Base-by-base conservation (phyloP, 257 asterid genomes). In the Solanum commersonii region DNA sequence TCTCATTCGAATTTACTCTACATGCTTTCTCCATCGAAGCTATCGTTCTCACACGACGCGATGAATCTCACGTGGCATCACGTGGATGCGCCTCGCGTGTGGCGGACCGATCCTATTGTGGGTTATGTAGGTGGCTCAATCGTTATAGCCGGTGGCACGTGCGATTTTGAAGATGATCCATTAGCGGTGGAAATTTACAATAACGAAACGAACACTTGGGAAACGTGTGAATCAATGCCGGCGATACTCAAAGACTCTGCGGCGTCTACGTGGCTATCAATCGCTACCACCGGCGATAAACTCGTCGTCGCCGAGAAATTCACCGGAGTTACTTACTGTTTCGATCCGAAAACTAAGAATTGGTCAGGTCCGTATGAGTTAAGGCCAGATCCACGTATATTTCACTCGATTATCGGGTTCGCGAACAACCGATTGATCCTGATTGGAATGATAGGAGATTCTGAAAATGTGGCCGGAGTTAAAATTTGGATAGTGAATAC, bases 141-240 rank as follows among this genome's bases (percentile, higher is more conserved):
- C 77, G 85, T 96, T 0, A 84, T 96, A 5, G 98, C 98, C 84
- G 98, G 98, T 27, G 98, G 98, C 59, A 91, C 92, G 9, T 95
- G 96, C 73, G 96, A 96, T 76, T 93, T 92, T 37, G 98, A 90
- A 78, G 94, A 92, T 92, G 98, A 96, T 38, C 96, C 96, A 0
- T 33, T 94, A 22, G 96, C 98, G 1, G 96, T 96, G 7, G 98
- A 96, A 88, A 85, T 94, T 10, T 95, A 94, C 90, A 88, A 89
- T 63, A 16, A 90, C 72, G 52, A 33, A 8, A 27, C 88, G 5
- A 46, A 89, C 11, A 84, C 3, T 10, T 94, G 98, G 98, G 88
- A 85, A 40, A 13, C 88, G 46, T 90, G 94, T 91, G 91, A 93
- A 38, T 89, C 95, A 16, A 93, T 94, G 96, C 98, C 98, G 52